Evolutionary conservation across 1,284 basidiomycete genomes (phyloP).

Genomic region (Cystobasidium pallidum): DNA sequence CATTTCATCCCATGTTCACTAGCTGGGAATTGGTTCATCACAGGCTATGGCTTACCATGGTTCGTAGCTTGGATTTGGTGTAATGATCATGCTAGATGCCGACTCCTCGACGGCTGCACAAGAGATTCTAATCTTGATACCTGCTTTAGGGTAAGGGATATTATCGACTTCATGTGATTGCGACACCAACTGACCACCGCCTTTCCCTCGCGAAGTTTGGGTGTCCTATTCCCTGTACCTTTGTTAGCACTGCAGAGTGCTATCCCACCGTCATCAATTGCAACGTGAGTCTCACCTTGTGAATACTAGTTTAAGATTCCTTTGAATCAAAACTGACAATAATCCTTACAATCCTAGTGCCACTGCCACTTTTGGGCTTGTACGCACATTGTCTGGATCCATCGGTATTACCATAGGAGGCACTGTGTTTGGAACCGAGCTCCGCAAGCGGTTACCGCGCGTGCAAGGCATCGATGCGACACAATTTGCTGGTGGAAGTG

Average conservation of each 20-base stretch:
- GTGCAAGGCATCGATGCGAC: slow-evolving; percentile 47
- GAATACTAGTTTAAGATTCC: too few species aligned
- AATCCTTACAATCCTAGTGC: too few species aligned
- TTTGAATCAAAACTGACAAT: too few species aligned
- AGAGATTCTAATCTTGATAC: slow-evolving; percentile 49
- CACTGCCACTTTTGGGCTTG: slow-evolving; percentile 70
- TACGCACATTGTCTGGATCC: slow-evolving; percentile 75
- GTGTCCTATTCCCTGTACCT: slow-evolving; percentile 50
- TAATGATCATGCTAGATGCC: slow-evolving; percentile 53
- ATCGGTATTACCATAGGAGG: slow-evolving; percentile 68
- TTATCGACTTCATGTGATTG: neutral
- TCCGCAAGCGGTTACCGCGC: slow-evolving; percentile 45
- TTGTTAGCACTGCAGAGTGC: slow-evolving; percentile 66
- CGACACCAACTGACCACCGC: slow-evolving; percentile 1
- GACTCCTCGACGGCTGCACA: slow-evolving; percentile 47
- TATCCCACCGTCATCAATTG: slow-evolving; percentile 80
- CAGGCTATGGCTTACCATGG: too few species aligned
- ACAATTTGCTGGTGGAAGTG: slow-evolving; percentile 49
- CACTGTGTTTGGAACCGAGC: slow-evolving; percentile 52
- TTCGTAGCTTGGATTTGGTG: slow-evolving; percentile 52
- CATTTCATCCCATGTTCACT: too few species aligned
- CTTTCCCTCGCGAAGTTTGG: slow-evolving; percentile 46
- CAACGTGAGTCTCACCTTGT: slow-evolving; percentile 66
- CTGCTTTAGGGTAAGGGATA: slow-evolving; percentile 34
- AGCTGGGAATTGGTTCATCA: too few species aligned